These are phyloP conservation scores for Agaricales sp. DNA, from an alignment of 1,284 basidiomycete genomes.

Conservation along the genomic window DNA sequence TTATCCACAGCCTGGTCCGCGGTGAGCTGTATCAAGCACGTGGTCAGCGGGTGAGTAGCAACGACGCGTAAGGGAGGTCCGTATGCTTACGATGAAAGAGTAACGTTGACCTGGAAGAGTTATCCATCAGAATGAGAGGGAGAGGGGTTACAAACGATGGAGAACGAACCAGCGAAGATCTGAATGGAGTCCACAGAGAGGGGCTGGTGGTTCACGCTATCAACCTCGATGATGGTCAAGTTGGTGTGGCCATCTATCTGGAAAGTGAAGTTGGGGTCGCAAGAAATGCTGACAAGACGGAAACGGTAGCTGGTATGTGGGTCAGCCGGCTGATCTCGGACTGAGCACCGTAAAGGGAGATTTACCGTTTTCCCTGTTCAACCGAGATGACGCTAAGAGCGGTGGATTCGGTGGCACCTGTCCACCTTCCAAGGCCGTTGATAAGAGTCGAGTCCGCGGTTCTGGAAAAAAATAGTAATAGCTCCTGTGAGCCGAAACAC, in stretches of 20 bases:
- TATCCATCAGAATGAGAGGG: conserved; percentile 19
- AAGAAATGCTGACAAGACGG: conserved; percentile 11
- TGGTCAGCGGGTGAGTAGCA: neutral
- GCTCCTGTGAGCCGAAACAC: neutral
- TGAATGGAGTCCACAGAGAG: conserved; percentile 21
- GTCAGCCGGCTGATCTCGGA: neutral
- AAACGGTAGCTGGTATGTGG: conserved; percentile 8
- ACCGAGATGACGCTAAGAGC: neutral
- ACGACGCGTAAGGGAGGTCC: too few relatives aligned
- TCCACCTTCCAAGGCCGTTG: neutral
- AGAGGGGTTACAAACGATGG: conserved; percentile 23
- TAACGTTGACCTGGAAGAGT: conserved; percentile 22
- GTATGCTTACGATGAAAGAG: conserved; percentile 20
- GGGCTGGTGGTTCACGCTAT: conserved; percentile 18
- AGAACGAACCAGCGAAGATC: conserved; percentile 26
- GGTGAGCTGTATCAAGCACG: conserved; percentile 11
- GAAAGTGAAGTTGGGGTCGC: conserved; percentile 8
- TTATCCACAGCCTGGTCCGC: conserved; percentile 24
- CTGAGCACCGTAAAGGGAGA: neutral
- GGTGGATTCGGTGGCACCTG: neutral
- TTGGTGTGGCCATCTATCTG: neutral
- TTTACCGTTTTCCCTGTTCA: neutral
- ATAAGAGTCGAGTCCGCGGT: neutral
- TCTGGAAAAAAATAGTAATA: neutral
- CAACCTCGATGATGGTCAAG: conserved; percentile 16